These are phyloP conservation scores for Geotrichum citri-aurantii DNA, from an alignment of 1,139 yeast species.

Conservation along the genomic window DNA sequence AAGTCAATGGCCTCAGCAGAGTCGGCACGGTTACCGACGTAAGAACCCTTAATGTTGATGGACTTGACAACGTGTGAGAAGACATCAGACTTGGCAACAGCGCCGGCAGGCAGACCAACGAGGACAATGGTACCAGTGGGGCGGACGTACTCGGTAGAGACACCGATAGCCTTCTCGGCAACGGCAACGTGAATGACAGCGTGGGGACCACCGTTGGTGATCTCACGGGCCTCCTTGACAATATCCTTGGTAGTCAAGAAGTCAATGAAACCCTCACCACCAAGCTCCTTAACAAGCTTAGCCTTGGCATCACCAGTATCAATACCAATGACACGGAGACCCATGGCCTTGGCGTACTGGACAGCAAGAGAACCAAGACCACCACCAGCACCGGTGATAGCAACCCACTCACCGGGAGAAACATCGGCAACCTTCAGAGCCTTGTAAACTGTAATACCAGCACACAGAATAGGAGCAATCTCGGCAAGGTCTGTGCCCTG, in stretches of 20 bases:
- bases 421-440: slow-evolving; percentile 67
- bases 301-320: slow-evolving; percentile 70
- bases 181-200: slow-evolving; percentile 78
- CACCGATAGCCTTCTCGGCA: slow-evolving; percentile 64
- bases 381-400: slow-evolving; percentile 79
- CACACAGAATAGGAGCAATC: slow-evolving; percentile 72
- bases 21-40: slow-evolving; percentile 78
- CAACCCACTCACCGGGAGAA: slow-evolving; percentile 71
- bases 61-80: slow-evolving; percentile 62
- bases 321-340: slow-evolving; percentile 67
- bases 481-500: slow-evolving; percentile 63
- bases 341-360: slow-evolving; percentile 81
- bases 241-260: slow-evolving; percentile 47
- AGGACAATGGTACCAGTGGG: slow-evolving; percentile 71
- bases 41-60: slow-evolving; percentile 62
- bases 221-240: slow-evolving; percentile 45
- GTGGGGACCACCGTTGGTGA: slow-evolving; percentile 73
- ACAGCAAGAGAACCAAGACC: slow-evolving; percentile 78
- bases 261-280: slow-evolving; percentile 69
- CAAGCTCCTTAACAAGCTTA: slow-evolving; percentile 48
- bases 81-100: slow-evolving; percentile 55
- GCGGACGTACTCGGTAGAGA: slow-evolving; percentile 65
- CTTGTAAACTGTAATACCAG: slow-evolving; percentile 81
- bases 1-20: slow-evolving; percentile 72
- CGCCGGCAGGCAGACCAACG: slow-evolving; percentile 75